Percentiles rank a stretch among this genome's conserved stretches.
Evolutionary conservation across 345 rosid species (phyloP).

Genomic region (rapeseed (Brassica napus)): Da-Ae NC_063452.1:52234501-52235000

Average conservation of each 20-base stretch:
- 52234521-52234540: no score
- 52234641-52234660: not conserved
- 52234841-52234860: not conserved
- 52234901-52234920: conserved; percentile 12
- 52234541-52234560: no score
- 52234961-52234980: conserved; percentile 15
- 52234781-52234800: not conserved
- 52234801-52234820: not conserved
- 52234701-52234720: not conserved
- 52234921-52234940: conserved; percentile 12
- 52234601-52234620: not conserved
- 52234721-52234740: not conserved
- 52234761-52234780: not conserved
- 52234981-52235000: conserved; percentile 37
- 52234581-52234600: not conserved
- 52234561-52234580: no score
- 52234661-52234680: conserved; percentile 7
- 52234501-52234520: no score
- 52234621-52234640: not conserved
- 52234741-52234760: not conserved
- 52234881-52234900: conserved; percentile 26
- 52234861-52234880: not conserved
- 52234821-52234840: not conserved
- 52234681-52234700: not conserved
- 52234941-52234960: not conserved